These are phyloP conservation scores for Candida argentea DNA, from an alignment of 805 yeast species.

Conservation along the genomic window DNA sequence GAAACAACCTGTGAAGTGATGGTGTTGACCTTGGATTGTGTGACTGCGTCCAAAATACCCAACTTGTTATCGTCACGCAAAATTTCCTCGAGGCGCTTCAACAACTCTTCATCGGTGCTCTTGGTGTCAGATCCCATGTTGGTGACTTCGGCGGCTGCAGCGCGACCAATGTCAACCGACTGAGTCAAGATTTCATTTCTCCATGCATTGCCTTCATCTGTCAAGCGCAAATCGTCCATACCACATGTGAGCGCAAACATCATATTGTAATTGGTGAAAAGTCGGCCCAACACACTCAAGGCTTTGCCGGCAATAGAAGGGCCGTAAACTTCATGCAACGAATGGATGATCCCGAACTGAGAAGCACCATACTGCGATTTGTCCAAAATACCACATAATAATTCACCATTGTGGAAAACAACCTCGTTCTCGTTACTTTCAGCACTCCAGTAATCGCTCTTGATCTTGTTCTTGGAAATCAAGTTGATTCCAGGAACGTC, in stretches of 20 bases:
- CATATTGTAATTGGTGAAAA: conserved; percentile 89
- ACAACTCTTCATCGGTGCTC: conserved; percentile 58
- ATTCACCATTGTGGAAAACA: conserved; percentile 75
- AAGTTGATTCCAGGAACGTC: conserved; percentile 88
- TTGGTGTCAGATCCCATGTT: conserved; percentile 50
- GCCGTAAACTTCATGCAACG: conserved; percentile 93
- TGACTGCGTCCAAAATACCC: conserved; percentile 90
- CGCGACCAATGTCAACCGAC: conserved; percentile 74
- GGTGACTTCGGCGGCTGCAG: conserved; percentile 92
- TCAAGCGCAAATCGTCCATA: conserved; percentile 95
- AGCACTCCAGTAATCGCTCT: conserved; percentile 90
- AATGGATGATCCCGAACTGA: conserved; percentile 92
- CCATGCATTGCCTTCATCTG: conserved; percentile 84
- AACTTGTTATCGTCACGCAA: conserved; percentile 86
- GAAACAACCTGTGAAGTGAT: conserved; percentile 93
- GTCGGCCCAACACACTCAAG: conserved; percentile 84
- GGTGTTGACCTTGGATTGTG: conserved; percentile 85
- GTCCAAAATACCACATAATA: conserved; percentile 87
- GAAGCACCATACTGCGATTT: conserved; percentile 98
- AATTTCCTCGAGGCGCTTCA: conserved; percentile 86
- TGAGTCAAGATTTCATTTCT: conserved; percentile 72
- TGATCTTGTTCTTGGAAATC: conserved; percentile 75
- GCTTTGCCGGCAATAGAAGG: conserved; percentile 83
- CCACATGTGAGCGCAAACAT: conserved; percentile 96
- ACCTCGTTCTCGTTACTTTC: conserved; percentile 81